These are phyloP conservation scores for Trypanosoma brucei DNA, from an alignment of 208 protist genomes.

Conservation along the genomic window DNA sequence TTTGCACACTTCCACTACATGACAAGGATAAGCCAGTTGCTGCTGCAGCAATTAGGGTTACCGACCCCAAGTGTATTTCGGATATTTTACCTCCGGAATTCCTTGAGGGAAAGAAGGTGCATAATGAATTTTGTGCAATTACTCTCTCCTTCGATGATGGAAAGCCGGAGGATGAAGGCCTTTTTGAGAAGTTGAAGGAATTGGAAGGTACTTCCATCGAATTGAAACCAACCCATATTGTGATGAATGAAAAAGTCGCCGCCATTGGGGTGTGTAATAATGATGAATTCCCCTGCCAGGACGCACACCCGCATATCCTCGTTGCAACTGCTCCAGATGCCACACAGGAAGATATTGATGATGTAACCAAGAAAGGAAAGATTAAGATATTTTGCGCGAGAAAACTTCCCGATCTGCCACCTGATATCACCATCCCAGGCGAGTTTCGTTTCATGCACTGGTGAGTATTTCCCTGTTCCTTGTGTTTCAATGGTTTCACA, in stretches of 20 bases:
- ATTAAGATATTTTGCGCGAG: too few species aligned
- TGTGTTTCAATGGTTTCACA: not conserved
- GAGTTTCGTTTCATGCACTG: slow-evolving; percentile 9
- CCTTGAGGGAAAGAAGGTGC: slow-evolving; percentile 14
- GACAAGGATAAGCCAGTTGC: too few species aligned
- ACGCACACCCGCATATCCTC: slow-evolving; percentile 49
- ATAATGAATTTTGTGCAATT: slow-evolving; percentile 13
- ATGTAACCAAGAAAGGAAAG: too few species aligned
- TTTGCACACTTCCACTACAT: too few species aligned
- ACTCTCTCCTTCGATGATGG: slow-evolving; percentile 14
- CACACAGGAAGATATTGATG: too few species aligned
- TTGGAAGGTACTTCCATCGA: slow-evolving; percentile 26
- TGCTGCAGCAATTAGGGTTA: slow-evolving; percentile 20
- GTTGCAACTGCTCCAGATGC: slow-evolving; percentile 33
- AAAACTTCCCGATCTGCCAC: too few species aligned
- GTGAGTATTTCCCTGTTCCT: slow-evolving; percentile 5
- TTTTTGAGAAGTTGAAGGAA: slow-evolving; percentile 43
- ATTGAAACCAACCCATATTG: slow-evolving; percentile 34
- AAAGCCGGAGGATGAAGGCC: slow-evolving; percentile 38
- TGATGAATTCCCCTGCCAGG: slow-evolving; percentile 35
- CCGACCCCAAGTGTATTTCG: slow-evolving; percentile 15
- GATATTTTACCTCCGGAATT: slow-evolving; percentile 8
- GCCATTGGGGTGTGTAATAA: slow-evolving; percentile 22
- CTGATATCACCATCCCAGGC: too few species aligned
- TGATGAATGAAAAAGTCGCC: slow-evolving; percentile 51